These are phyloP conservation scores for Aspergillus aculeatus DNA, from an alignment of 2,329 filamentous ascomycete species.

Conservation along the genomic window DNA sequence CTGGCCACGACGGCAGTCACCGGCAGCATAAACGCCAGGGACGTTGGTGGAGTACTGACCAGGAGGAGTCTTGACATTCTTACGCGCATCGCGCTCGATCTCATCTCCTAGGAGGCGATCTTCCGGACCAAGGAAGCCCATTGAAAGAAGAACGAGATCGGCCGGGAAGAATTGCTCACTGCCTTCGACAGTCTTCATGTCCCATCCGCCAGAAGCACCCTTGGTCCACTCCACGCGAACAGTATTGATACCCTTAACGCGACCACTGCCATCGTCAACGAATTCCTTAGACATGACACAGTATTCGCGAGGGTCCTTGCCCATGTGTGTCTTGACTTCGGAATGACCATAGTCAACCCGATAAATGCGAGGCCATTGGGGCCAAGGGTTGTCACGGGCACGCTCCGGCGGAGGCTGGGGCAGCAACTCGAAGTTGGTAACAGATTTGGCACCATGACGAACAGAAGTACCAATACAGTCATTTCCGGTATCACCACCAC, in stretches of 20 bases:
- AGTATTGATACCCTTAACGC: constrained; percentile 94
- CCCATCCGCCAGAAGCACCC: constrained; percentile 84
- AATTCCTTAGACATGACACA: constrained; percentile 99
- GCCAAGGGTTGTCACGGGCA: constrained; percentile 94
- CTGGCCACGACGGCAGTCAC: constrained; percentile 92
- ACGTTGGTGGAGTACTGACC: constrained; percentile 88
- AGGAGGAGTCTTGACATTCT: constrained; percentile 91
- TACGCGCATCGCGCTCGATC: constrained; percentile 86
- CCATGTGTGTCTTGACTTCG: constrained; percentile 93
- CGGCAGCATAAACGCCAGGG: constrained; percentile 85
- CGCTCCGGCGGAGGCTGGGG: constrained; percentile 89
- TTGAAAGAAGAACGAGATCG: constrained; percentile 88
- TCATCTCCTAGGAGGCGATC: constrained; percentile 81
- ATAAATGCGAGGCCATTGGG: constrained; percentile 96
- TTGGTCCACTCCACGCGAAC: constrained; percentile 95
- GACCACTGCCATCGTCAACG: constrained; percentile 80
- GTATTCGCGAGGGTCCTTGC: constrained; percentile 93
- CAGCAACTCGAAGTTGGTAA: constrained; percentile 93
- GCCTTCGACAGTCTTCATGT: constrained; percentile 96
- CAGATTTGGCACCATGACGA: constrained; percentile 90
- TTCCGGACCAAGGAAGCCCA: constrained; percentile 96
- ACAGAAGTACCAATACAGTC: constrained; percentile 97
- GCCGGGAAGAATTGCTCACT: constrained; percentile 96
- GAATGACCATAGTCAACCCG: constrained; percentile 97
- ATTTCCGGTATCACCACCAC: constrained; percentile 95